Conservation (phyloP, 169 alveolate species). For the Plasmodium vivax region DNA sequence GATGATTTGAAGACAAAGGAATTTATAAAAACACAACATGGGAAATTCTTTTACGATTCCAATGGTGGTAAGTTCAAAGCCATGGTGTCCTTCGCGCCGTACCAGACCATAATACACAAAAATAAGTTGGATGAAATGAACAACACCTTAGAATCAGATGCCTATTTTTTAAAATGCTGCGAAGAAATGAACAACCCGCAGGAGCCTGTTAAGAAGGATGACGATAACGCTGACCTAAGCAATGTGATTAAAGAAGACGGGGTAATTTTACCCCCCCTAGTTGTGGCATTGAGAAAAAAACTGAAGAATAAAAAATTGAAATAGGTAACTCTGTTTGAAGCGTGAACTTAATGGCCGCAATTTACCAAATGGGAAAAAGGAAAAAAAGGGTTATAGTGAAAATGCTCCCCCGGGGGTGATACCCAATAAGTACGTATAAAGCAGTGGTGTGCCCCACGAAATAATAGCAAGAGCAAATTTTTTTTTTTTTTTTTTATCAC, state of each 20-base stretch:
- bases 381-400: not conserved
- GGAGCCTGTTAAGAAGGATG: constrained; percentile 31
- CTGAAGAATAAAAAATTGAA: constrained; percentile 1
- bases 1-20: constrained; percentile 74
- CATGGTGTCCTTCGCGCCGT: constrained; percentile 56
- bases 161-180: constrained; percentile 64
- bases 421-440: not conserved
- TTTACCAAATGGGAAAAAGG: not conserved
- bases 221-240: constrained; percentile 47
- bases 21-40: constrained; percentile 62
- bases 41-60: constrained; percentile 63
- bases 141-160: constrained; percentile 67
- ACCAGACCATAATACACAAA: constrained; percentile 63
- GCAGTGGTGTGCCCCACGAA: not conserved
- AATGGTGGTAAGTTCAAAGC: constrained; percentile 63
- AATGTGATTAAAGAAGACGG: constrained; percentile 61
- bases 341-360: not conserved
- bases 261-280: constrained; percentile 32
- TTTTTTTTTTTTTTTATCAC: not conserved
- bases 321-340: not conserved
- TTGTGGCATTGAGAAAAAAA: constrained; percentile 39
- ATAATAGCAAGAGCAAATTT: not conserved
- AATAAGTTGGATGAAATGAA: constrained; percentile 54
- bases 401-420: not conserved
- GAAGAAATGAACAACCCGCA: constrained; percentile 66